These are phyloP conservation scores for Talaromyces marneffei DNA, from an alignment of 2,329 filamentous ascomycete species.

Conservation along the genomic window DNA sequence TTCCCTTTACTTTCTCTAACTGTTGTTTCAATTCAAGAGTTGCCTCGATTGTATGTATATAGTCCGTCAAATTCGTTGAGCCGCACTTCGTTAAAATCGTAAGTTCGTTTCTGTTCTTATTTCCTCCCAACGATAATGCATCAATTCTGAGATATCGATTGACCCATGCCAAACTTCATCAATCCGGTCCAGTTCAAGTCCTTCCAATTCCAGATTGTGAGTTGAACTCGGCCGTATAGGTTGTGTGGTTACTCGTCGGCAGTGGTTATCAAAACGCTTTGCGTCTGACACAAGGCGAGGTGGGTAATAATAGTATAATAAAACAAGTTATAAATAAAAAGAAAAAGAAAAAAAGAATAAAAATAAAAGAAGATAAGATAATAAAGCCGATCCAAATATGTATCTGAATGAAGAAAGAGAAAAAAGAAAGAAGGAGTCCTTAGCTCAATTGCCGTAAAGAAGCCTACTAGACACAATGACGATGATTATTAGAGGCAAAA, in stretches of 20 bases:
- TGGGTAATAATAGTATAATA: background rate
- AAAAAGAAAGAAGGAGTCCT: background rate
- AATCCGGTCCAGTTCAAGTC: background rate
- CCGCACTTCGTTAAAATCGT: background rate
- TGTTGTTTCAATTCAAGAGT: background rate
- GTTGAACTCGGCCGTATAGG: background rate
- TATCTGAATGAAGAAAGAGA: background rate
- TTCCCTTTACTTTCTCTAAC: background rate
- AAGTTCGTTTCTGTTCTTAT: background rate
- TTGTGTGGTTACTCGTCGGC: background rate
- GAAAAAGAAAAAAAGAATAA: background rate
- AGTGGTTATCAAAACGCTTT: background rate
- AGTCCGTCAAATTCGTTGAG: background rate
- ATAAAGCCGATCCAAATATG: background rate
- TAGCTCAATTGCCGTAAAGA: background rate
- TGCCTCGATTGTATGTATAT: background rate
- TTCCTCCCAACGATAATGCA: background rate
- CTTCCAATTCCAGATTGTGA: conserved; percentile 3
- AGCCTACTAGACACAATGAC: background rate
- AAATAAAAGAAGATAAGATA: background rate
- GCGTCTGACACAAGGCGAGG: background rate
- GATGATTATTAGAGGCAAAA: background rate
- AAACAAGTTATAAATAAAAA: background rate
- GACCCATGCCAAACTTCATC: background rate
- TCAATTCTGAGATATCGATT: background rate